These are phyloP conservation scores for Pulveroboletus ravenelii DNA, from an alignment of 768 basidiomycete species.

Conservation along the genomic window DNA sequence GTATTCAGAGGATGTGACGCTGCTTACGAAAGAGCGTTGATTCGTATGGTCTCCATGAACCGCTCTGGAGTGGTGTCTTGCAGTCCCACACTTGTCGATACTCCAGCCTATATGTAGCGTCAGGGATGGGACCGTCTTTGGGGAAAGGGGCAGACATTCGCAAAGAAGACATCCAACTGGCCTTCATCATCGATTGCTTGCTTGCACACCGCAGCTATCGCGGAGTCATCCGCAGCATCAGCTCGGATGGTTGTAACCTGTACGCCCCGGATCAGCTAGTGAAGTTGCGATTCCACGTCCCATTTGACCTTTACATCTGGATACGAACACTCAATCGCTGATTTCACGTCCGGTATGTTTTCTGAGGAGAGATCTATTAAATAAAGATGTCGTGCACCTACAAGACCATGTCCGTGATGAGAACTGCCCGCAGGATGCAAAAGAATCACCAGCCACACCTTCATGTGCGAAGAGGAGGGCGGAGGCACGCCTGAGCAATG, in stretches of 20 bases:
- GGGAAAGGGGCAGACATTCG: conserved; percentile 57
- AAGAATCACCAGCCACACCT: conserved; percentile 39
- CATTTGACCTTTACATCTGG: conserved; percentile 68
- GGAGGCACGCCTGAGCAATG: conserved; percentile 55
- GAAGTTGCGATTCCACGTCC: not conserved
- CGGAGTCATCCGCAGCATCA: conserved; percentile 77
- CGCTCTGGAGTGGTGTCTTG: conserved; percentile 53
- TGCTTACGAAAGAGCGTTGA: conserved; percentile 65
- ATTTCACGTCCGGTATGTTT: conserved; percentile 67
- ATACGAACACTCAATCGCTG: conserved; percentile 61
- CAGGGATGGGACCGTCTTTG: conserved; percentile 1
- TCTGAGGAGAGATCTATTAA: conserved; percentile 65
- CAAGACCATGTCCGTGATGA: conserved; percentile 1
- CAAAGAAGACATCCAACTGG: conserved; percentile 89
- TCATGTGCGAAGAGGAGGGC: conserved; percentile 75
- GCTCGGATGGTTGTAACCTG: conserved; percentile 76
- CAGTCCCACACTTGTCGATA: conserved; percentile 43
- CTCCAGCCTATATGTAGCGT: conserved; percentile 53
- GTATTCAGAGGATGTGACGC: conserved; percentile 1
- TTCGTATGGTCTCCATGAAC: conserved; percentile 72
- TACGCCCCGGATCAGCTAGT: conserved; percentile 7
- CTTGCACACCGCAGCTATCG: conserved; percentile 65
- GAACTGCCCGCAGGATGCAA: not conserved
- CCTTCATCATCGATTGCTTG: conserved; percentile 78
- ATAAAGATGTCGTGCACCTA: conserved; percentile 76